A percentile compares a stretch with the other conserved stretches of the same genome.
These are phyloP conservation scores for Stagonosporopsis cucurbitacearum DNA, from an alignment of 2,329 filamentous ascomycete genomes.

Conservation along the genomic window DNA sequence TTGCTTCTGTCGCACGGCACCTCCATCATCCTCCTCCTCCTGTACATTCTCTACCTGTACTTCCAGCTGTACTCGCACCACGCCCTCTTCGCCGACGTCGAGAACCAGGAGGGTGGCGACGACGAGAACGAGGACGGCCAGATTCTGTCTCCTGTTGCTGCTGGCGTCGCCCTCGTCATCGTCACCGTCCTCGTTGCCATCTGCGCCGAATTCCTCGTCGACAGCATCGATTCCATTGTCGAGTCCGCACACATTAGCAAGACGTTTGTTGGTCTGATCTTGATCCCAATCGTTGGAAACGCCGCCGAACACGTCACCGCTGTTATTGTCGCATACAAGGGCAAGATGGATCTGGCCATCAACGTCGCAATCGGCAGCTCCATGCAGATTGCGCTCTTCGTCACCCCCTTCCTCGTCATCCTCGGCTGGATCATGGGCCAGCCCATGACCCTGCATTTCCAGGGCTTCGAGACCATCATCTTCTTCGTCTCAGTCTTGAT, in stretches of 20 bases:
- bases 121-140: conserved; percentile 45
- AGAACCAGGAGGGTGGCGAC: conserved; percentile 40
- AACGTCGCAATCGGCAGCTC: conserved; percentile 62
- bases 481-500: conserved; percentile 85
- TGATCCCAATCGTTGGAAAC: conserved; percentile 64
- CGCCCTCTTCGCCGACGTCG: conserved; percentile 54
- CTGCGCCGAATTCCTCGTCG: conserved; percentile 62
- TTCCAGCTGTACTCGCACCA: conserved; percentile 62
- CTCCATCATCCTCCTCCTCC: conserved; percentile 60
- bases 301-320: conserved; percentile 64
- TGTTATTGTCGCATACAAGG: conserved; percentile 61
- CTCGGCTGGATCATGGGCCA: conserved; percentile 62
- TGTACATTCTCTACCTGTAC: conserved; percentile 62
- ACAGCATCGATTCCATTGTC: conserved; percentile 62
- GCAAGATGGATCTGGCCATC: conserved; percentile 64
- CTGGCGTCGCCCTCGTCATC: conserved; percentile 54
- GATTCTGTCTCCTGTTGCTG: conserved; percentile 54
- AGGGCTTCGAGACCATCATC: conserved; percentile 85
- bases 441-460: conserved; percentile 76
- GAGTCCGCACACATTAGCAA: conserved; percentile 59
- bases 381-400: conserved; percentile 64
- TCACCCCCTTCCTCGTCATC: conserved; percentile 64
- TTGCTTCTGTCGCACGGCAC: conserved; percentile 61
- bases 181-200: conserved; percentile 58
- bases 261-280: conserved; percentile 64